Percentiles rank a stretch among this genome's conserved stretches.
Evolutionary conservation across 2,329 filamentous ascomycete species (phyloP).

Genomic region (Stachybotrys elegans): DNA sequence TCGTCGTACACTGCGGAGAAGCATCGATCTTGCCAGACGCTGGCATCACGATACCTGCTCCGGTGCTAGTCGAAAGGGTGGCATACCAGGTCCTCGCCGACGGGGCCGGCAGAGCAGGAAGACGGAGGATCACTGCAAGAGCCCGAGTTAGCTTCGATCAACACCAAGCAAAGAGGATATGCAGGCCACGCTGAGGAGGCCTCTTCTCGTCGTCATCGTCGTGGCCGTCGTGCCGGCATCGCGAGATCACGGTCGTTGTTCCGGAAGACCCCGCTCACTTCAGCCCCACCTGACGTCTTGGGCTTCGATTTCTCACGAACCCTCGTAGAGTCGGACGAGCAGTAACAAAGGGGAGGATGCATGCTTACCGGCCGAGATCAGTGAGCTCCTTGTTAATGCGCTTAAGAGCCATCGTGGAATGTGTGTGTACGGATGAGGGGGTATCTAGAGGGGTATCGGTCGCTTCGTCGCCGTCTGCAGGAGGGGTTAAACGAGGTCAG

Average conservation of each 20-base stretch:
- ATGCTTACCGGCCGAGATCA: slow-evolving; percentile 78
- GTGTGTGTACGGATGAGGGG: slow-evolving; percentile 14
- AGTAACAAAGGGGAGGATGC: slow-evolving; percentile 9
- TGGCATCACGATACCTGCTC: slow-evolving; percentile 6
- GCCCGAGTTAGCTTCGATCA: too few relatives aligned
- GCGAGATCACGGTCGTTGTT: slow-evolving; percentile 2
- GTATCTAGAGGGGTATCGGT: slow-evolving; percentile 19
- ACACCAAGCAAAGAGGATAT: too few relatives aligned
- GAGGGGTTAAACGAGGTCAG: slow-evolving; percentile 17
- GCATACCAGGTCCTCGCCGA: slow-evolving; percentile 96
- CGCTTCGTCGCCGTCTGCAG: slow-evolving; percentile 19
- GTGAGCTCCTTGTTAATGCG: slow-evolving; percentile 92
- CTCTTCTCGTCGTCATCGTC: neutral
- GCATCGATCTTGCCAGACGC: neutral
- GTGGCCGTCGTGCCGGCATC: neutral
- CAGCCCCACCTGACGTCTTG: slow-evolving; percentile 32
- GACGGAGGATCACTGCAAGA: slow-evolving; percentile 84
- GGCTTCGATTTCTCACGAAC: slow-evolving; percentile 17
- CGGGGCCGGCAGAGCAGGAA: slow-evolving; percentile 94
- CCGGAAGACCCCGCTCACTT: slow-evolving; percentile 28
- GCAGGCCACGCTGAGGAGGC: too few relatives aligned
- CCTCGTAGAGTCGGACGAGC: slow-evolving; percentile 13
- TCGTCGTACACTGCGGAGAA: neutral
- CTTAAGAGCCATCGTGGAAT: slow-evolving; percentile 74
- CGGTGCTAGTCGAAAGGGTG: slow-evolving; percentile 16